A percentile compares a stretch with the other conserved stretches of the same genome.
Conservation (phyloP, 2,329 filamentous ascomycete species). For the Fusarium zealandicum region DNA sequence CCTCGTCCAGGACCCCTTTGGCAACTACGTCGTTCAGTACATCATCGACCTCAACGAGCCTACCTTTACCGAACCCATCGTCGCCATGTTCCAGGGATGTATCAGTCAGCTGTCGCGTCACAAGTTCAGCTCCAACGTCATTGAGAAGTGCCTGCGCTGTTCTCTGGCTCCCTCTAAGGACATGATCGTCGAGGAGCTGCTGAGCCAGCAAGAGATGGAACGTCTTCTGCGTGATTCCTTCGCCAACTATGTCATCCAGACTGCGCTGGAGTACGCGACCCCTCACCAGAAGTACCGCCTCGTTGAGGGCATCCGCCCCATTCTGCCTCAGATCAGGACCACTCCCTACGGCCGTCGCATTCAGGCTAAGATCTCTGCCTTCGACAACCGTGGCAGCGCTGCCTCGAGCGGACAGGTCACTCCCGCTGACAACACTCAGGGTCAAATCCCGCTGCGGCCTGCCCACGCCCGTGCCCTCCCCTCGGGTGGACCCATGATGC, state of each 20-base stretch:
- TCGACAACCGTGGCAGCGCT: constrained; percentile 57
- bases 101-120: constrained; percentile 82
- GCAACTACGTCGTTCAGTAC: constrained; percentile 99
- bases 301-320: constrained; percentile 84
- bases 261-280: constrained; percentile 86
- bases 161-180: constrained; percentile 77
- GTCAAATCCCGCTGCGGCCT: constrained; percentile 60
- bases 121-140: constrained; percentile 99
- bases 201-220: constrained; percentile 77
- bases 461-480: constrained; percentile 53
- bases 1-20: constrained; percentile 95
- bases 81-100: constrained; percentile 77
- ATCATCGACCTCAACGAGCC: constrained; percentile 93
- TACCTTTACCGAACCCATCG: constrained; percentile 87
- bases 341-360: constrained; percentile 96
- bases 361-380: constrained; percentile 80
- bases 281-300: constrained; percentile 75
- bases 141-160: constrained; percentile 94
- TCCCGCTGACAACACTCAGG: constrained; percentile 60
- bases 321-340: constrained; percentile 83
- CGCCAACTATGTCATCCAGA: constrained; percentile 98
- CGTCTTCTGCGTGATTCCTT: constrained; percentile 89
- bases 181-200: constrained; percentile 84
- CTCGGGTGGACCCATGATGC: constrained; percentile 49
- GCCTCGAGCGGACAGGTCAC: constrained; percentile 59